These are phyloP conservation scores for Leishmania braziliensis DNA, from an alignment of 208 protist species.

Conservation along the genomic window DNA sequence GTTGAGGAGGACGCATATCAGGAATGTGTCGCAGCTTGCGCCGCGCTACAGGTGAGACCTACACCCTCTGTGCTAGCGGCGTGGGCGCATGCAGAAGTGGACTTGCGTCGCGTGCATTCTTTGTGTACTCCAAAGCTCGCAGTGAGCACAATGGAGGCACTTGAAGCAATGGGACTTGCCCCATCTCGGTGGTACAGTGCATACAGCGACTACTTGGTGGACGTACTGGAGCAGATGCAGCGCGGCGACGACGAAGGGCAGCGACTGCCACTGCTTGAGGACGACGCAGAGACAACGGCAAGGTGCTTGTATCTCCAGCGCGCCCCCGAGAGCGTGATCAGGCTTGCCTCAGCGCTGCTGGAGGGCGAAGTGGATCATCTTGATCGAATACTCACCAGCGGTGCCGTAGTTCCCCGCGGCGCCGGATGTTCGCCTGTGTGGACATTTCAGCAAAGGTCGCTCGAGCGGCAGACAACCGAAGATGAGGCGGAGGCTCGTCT, in stretches of 20 bases:
- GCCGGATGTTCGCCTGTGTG: neutral
- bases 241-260: neutral
- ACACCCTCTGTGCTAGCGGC: conserved; percentile 1
- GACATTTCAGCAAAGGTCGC: conserved; percentile 48
- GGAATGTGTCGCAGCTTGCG: conserved; percentile 25
- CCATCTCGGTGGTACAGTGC: conserved; percentile 19
- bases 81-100: conserved; percentile 9
- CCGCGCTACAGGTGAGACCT: conserved; percentile 13
- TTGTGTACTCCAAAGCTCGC: conserved; percentile 46
- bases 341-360: conserved; percentile 37
- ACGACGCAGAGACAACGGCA: conserved; percentile 35
- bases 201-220: conserved; percentile 25
- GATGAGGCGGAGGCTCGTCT: conserved; percentile 35
- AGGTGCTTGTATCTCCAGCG: conserved; percentile 29
- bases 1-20: conserved; percentile 18
- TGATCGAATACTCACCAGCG: conserved; percentile 23
- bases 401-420: neutral
- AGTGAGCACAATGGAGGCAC: conserved; percentile 43
- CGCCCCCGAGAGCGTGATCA: conserved; percentile 10
- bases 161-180: conserved; percentile 34
- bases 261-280: conserved; percentile 20
- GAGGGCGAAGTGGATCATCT: conserved; percentile 37
- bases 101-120: conserved; percentile 24
- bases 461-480: conserved; percentile 25
- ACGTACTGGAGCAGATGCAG: conserved; percentile 12